Conservation (phyloP, 345 rosid genomes). For the Mallotus nudiflorus region DNA sequence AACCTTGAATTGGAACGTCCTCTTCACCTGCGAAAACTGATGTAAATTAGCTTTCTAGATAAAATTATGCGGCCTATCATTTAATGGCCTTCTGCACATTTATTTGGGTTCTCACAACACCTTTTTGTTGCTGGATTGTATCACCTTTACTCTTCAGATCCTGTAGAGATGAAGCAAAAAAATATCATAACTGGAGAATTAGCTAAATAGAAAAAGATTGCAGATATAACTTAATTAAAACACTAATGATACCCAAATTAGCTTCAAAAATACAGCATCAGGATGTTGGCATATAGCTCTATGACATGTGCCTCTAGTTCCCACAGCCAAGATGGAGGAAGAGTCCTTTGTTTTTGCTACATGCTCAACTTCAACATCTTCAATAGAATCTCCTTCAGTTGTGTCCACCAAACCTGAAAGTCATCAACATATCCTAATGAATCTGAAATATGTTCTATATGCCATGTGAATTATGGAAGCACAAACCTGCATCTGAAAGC, state of each 20-base stretch:
- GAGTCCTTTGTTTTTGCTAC: not conserved
- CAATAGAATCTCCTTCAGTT: not conserved
- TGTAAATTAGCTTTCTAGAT: not conserved
- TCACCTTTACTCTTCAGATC: not conserved
- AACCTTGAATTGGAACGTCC: not conserved
- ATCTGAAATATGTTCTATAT: not conserved
- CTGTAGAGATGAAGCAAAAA: not conserved
- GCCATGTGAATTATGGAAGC: not conserved
- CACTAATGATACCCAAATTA: not conserved
- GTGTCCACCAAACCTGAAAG: not conserved
- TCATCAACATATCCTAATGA: not conserved
- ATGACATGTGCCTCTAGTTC: not conserved
- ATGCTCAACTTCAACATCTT: not conserved
- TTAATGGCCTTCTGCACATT: not conserved
- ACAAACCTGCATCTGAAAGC: not conserved
- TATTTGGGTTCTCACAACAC: not conserved
- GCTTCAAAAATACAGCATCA: not conserved
- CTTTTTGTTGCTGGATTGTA: not conserved
- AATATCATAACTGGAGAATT: not conserved
- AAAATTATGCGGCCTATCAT: not conserved
- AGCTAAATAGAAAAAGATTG: not conserved
- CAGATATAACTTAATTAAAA: no score
- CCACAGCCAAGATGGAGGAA: not conserved
- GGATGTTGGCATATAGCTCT: not conserved
- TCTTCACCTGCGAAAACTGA: not conserved